Conservation (phyloP, 2,329 filamentous ascomycete species). For the Zymoseptoria ardabiliae region DNA sequence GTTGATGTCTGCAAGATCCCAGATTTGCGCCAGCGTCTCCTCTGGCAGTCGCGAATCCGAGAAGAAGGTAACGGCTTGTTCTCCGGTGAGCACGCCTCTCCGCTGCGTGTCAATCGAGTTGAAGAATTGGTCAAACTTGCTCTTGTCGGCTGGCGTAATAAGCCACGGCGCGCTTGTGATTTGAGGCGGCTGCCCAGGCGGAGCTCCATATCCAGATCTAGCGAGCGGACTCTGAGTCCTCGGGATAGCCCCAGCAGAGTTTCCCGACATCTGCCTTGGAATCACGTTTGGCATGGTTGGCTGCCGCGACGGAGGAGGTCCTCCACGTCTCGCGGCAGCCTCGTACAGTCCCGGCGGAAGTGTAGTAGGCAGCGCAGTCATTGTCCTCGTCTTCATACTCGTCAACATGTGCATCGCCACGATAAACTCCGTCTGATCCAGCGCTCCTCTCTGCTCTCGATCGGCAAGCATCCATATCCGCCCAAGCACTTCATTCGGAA, state of each 20-base stretch:
- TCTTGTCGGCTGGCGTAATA: conserved; percentile 75
- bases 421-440: conserved; percentile 86
- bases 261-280: conserved; percentile 73
- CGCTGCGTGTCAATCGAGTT: conserved; percentile 71
- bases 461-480: conserved; percentile 94
- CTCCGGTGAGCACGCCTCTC: conserved; percentile 79
- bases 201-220: conserved; percentile 39
- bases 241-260: conserved; percentile 37
- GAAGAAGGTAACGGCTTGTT: conserved; percentile 90
- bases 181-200: conserved; percentile 44
- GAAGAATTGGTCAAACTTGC: conserved; percentile 81
- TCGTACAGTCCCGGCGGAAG: conserved; percentile 85
- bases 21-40: conserved; percentile 85
- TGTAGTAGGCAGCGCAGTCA: conserved; percentile 70
- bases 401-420: conserved; percentile 97
- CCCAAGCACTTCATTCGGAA: conserved; percentile 86
- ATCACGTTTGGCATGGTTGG: conserved; percentile 45
- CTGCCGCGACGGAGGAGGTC: conserved; percentile 34
- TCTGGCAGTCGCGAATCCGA: conserved; percentile 85
- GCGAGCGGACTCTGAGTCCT: conserved; percentile 55
- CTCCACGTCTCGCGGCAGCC: conserved; percentile 66
- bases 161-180: conserved; percentile 66
- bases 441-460: conserved; percentile 80
- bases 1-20: conserved; percentile 93
- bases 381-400: conserved; percentile 75